Evolutionary conservation across 2,329 filamentous ascomycete genomes (phyloP).

Genomic region (Nemania serpens): DNA sequence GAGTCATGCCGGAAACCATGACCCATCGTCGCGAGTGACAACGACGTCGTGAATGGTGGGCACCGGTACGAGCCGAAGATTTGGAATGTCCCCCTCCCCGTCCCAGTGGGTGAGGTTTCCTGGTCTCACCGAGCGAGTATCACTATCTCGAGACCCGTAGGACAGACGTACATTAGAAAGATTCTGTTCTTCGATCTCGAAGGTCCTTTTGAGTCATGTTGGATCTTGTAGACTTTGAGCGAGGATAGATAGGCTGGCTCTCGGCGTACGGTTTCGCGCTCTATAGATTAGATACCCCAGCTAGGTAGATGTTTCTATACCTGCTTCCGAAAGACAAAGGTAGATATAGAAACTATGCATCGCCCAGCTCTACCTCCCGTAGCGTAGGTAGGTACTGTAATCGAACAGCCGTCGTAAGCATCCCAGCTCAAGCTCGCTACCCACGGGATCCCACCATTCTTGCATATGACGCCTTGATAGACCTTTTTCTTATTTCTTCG

Average conservation of each 20-base stretch:
- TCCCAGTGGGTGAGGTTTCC: not conserved
- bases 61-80: not conserved
- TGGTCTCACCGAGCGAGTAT: not conserved
- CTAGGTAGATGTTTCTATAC: no score
- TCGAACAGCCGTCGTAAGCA: not conserved
- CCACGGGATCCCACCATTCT: not conserved
- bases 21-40: not conserved
- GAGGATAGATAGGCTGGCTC: no score
- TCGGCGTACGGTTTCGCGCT: no score
- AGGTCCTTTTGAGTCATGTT: not conserved
- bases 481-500: not conserved
- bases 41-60: not conserved
- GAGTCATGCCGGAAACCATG: not conserved
- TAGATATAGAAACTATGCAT: not conserved
- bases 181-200: not conserved
- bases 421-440: not conserved
- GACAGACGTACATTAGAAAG: not conserved
- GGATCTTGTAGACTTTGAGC: not conserved
- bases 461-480: not conserved
- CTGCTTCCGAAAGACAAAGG: no score
- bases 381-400: not conserved
- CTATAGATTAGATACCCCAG: no score
- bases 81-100: not conserved
- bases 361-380: not conserved
- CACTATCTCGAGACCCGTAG: not conserved